Base-by-base conservation (phyloP, 441 rosid genomes). In the Euphorbia corollata region DNA sequence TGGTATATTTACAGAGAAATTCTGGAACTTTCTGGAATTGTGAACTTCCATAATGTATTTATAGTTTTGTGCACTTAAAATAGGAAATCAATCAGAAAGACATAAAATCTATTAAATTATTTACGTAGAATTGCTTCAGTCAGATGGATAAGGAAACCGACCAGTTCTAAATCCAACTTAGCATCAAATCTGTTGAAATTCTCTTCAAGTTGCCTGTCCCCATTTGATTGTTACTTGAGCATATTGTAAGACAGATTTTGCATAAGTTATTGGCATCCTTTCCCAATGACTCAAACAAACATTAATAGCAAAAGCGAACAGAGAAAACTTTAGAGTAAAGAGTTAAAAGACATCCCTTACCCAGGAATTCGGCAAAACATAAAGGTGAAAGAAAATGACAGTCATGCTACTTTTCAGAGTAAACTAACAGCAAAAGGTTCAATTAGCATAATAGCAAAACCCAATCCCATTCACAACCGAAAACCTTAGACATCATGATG, bases 401-500 rank as follows among this genome's bases (percentile, higher is more conserved):
- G 36, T 45, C 64, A 41, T 19, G 51, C 51, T 61, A 34, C 39
- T 61, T 61, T 34, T 47, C 20, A 38, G 12, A 18, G 64, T 7
- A 60, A 60, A n/a, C 27, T 47, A 61, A 20, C 27, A 39, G 27
- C 59, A 47, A 5, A 11, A 48, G 48, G 41, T 22, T 53, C 13
- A 2, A 51, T n/a, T 32, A 5, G 32, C 36, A 50, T 8, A 5
- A 51, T 11, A 50, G 32, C 30, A 19, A 10, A 30, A 57, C 10
- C 43, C 18, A 16, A 68, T 59, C 24, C 47, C 41, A 70, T 19
- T 15, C 59, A 65, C 32, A 50, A 43, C 18, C 18, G 27, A 48
- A 68, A 48, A 38, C 56, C 48, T 61, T 18, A 60, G 48, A 20
- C 20, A 41, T 23, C 27, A 67, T 6, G 8, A 16, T 18, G 57